Conservation (phyloP, 306 rosid species). For the Vicia villosa region DNA sequence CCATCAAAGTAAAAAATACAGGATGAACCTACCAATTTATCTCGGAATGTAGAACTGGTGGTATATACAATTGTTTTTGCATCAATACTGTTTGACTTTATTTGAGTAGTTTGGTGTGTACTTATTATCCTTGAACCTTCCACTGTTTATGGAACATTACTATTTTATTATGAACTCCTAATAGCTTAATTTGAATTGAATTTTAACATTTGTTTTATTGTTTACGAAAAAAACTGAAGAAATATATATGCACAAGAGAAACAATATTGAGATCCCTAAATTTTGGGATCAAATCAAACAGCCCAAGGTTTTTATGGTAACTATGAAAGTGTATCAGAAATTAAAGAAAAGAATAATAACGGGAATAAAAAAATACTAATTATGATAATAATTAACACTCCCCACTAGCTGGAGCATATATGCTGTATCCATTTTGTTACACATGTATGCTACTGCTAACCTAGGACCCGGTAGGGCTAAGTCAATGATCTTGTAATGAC, state of each 20-base stretch:
- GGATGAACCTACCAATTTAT: constrained; percentile 9
- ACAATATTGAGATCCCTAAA: too few species aligned
- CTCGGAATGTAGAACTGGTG: neutral
- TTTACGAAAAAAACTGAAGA: neutral
- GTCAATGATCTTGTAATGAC: too few species aligned
- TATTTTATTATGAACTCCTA: neutral
- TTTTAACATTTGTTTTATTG: neutral
- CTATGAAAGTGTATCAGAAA: too few species aligned
- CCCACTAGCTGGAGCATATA: too few species aligned
- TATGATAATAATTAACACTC: too few species aligned
- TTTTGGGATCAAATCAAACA: neutral
- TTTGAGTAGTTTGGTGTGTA: constrained; percentile 12
- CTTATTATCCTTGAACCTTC: neutral
- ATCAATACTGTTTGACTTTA: constrained; percentile 4
- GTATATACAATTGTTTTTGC: neutral
- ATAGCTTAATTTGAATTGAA: neutral
- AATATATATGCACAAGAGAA: neutral
- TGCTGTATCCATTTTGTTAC: too few species aligned
- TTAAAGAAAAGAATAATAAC: too few species aligned
- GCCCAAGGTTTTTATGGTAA: neutral
- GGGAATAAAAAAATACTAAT: too few species aligned
- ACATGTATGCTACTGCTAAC: too few species aligned
- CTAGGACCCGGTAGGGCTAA: too few species aligned
- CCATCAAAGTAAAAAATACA: neutral
- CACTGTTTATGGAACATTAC: neutral